Evolutionary conservation across 1,284 basidiomycete genomes (phyloP).

Genomic region (Psilocybe mexicana): DNA sequence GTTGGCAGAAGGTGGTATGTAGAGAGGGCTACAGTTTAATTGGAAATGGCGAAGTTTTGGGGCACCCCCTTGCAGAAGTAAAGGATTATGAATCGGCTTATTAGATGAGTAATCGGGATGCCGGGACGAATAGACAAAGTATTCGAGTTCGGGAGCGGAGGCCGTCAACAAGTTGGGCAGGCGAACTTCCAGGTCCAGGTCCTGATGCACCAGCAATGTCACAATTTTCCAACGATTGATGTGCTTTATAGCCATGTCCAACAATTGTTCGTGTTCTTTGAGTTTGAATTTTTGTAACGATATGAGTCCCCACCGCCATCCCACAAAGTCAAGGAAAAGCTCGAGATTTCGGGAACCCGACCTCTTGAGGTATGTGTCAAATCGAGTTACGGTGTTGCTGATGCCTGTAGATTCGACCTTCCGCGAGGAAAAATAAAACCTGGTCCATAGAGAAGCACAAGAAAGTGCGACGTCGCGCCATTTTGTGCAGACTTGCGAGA

Average conservation of each 20-base stretch:
- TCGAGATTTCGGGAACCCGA: neutral
- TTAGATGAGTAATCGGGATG: no score
- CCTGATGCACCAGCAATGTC: neutral
- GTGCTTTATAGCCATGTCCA: neutral
- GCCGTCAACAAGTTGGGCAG: neutral
- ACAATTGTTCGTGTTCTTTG: neutral
- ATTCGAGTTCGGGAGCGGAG: slow-evolving; percentile 3
- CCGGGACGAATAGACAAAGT: neutral
- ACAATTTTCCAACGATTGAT: slow-evolving; percentile 1
- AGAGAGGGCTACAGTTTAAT: neutral
- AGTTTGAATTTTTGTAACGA: neutral
- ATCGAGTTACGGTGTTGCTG: neutral
- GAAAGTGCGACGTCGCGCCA: slow-evolving; percentile 4
- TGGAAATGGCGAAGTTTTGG: slow-evolving; percentile 12
- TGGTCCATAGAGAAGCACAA: slow-evolving; percentile 5
- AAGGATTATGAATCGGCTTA: neutral
- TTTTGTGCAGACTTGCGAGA: slow-evolving; percentile 3
- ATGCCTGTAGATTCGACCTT: neutral
- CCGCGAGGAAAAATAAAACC: neutral
- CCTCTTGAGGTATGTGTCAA: slow-evolving; percentile 1
- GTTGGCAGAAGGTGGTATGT: slow-evolving; percentile 13
- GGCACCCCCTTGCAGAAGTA: slow-evolving; percentile 12
- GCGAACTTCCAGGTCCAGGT: neutral
- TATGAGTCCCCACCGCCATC: no score
- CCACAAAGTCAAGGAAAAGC: slow-evolving; percentile 2